Evolutionary conservation across 2,329 filamentous ascomycete species (phyloP).

Genomic region (Pyrenochaeta sp.): DNA sequence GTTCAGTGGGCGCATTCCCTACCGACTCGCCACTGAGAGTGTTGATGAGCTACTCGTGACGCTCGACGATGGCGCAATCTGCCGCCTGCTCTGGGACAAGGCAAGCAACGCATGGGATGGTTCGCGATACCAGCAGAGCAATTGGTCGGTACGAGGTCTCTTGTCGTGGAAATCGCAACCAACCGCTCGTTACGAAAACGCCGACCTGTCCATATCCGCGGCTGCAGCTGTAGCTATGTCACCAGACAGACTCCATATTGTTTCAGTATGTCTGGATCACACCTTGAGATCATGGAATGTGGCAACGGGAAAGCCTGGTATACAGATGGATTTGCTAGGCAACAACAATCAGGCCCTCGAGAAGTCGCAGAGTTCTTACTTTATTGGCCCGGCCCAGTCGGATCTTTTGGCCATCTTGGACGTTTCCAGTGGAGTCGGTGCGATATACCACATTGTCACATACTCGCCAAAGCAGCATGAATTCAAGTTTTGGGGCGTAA

Average conservation of each 20-base stretch:
- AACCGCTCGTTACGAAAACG: conserved; percentile 69
- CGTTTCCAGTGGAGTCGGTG: conserved; percentile 56
- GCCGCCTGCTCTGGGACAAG: conserved; percentile 62
- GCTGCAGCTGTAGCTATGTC: conserved; percentile 66
- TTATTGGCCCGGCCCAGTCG: conserved; percentile 78
- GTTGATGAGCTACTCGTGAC: conserved; percentile 79
- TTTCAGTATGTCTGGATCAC: conserved; percentile 90
- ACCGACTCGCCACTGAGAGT: conserved; percentile 78
- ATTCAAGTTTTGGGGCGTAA: conserved; percentile 92
- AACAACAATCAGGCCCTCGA: conserved; percentile 64
- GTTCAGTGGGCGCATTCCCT: conserved; percentile 78
- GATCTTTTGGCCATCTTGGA: conserved; percentile 78
- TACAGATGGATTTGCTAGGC: conserved; percentile 79
- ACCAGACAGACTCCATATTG: conserved; percentile 62
- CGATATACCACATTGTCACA: conserved; percentile 72
- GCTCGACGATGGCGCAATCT: conserved; percentile 78
- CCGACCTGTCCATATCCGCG: conserved; percentile 68
- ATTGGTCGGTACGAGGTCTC: conserved; percentile 69
- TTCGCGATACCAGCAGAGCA: conserved; percentile 74
- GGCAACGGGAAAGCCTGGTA: conserved; percentile 77
- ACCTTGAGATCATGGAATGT: conserved; percentile 89
- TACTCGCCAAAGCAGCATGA: conserved; percentile 89
- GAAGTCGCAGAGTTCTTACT: conserved; percentile 71
- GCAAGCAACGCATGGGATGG: conserved; percentile 67
- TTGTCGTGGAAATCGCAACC: conserved; percentile 71